phyloP scores from a whole-genome alignment of 345 rosid genomes.

The Garcia nutans region DNA sequence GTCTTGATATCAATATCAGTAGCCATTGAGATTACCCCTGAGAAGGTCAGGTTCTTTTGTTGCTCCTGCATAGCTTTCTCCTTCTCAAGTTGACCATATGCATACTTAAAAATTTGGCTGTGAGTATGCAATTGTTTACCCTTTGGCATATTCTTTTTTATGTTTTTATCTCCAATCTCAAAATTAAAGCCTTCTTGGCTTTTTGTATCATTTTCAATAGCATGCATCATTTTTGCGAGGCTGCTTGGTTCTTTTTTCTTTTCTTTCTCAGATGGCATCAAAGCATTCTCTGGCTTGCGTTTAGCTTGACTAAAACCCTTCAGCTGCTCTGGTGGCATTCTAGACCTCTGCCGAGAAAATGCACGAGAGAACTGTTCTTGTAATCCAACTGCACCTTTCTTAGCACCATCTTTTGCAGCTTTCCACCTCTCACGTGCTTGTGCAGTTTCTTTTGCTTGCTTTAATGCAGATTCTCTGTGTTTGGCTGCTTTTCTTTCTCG shows the following conservation, averaged over 20 bases:
- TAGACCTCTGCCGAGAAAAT: constrained; percentile 64
- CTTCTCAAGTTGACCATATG: constrained; percentile 89
- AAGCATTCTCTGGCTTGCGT: constrained; percentile 15
- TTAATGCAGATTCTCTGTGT: constrained; percentile 58
- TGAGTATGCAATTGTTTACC: constrained; percentile 68
- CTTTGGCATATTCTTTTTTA: constrained; percentile 66
- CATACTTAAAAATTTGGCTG: constrained; percentile 86
- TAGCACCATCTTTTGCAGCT: constrained; percentile 57
- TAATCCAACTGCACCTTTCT: constrained; percentile 52
- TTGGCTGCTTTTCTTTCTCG: constrained; percentile 31
- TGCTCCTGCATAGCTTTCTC: constrained; percentile 78
- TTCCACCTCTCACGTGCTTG: constrained; percentile 94
- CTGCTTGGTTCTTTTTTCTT: constrained; percentile 39
- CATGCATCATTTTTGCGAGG: constrained; percentile 63
- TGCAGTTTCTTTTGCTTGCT: constrained; percentile 77
- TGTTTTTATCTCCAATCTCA: constrained; percentile 51
- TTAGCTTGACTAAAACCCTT: constrained; percentile 18
- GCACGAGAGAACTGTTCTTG: constrained; percentile 61
- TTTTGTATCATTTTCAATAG: constrained; percentile 57
- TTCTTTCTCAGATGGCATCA: not conserved
- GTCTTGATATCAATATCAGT: constrained; percentile 52
- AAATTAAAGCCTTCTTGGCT: constrained; percentile 55
- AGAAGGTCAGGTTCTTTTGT: constrained; percentile 68
- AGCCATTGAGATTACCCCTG: constrained; percentile 87
- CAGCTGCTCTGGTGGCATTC: constrained; percentile 23